Percentiles rank a stretch among this genome's conserved stretches.
phyloP scores from a whole-genome alignment of 1,139 yeast species.

The Yueomyces sp. region DNA sequence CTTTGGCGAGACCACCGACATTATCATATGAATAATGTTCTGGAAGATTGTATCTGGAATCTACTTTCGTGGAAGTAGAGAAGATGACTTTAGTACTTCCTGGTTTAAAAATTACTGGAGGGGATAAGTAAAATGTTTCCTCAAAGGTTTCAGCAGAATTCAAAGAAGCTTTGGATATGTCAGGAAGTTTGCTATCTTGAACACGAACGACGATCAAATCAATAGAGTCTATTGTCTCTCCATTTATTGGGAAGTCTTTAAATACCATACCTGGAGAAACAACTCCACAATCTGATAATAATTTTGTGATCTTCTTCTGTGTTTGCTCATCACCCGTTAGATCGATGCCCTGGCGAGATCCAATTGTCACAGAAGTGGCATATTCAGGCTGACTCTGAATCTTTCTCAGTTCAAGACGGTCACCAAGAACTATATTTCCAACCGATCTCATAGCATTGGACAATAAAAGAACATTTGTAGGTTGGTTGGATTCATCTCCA shows the following conservation, averaged over 20 bases:
- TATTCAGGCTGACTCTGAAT: constrained; percentile 37
- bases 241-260: constrained; percentile 10
- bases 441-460: constrained; percentile 38
- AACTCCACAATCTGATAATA: constrained; percentile 39
- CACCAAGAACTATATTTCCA: constrained; percentile 59
- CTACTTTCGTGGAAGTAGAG: constrained; percentile 14
- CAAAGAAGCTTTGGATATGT: constrained; percentile 21
- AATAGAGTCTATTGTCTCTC: constrained; percentile 12
- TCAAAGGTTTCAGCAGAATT: constrained; percentile 4
- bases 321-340: constrained; percentile 10
- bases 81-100: constrained; percentile 26
- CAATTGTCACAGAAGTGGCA: constrained; percentile 28
- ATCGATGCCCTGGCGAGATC: constrained; percentile 12
- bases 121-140: constrained; percentile 27
- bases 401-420: constrained; percentile 43
- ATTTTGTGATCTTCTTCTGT: constrained; percentile 25
- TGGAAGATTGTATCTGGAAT: constrained; percentile 28
- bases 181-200: constrained; percentile 24
- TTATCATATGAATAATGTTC: constrained; percentile 32
- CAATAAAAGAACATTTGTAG: constrained; percentile 38
- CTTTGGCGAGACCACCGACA: constrained; percentile 70
- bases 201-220: constrained; percentile 20
- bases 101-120: constrained; percentile 34
- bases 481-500: constrained; percentile 30
- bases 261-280: constrained; percentile 43